These are phyloP conservation scores for Quercus suber DNA, from an alignment of 306 rosid genomes.

Conservation along the genomic window DNA sequence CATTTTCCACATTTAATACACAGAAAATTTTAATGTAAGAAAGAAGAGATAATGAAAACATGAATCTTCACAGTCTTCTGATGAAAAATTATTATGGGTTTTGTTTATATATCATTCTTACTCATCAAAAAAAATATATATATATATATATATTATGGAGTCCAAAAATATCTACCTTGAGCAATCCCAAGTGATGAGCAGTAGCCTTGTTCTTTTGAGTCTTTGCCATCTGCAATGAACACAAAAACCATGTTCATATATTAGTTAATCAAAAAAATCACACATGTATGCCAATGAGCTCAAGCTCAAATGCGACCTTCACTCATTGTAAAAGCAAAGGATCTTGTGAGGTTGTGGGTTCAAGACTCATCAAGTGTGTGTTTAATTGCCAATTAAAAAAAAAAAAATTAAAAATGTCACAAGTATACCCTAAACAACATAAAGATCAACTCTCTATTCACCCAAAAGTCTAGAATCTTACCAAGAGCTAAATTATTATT, in stretches of 20 bases:
- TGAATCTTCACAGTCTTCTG: neutral
- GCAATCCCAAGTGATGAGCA: constrained; percentile 98
- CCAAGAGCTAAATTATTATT: neutral
- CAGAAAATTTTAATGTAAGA: neutral
- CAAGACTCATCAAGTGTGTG: too few species aligned
- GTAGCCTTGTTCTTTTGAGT: constrained; percentile 99
- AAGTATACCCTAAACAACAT: neutral
- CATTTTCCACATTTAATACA: neutral
- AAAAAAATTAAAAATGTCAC: neutral
- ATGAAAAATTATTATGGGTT: neutral
- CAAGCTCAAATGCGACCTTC: neutral
- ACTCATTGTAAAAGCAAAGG: neutral
- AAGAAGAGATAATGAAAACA: neutral
- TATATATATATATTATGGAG: neutral
- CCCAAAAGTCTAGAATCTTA: neutral
- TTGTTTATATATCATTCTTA: too few species aligned
- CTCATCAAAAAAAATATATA: too few species aligned
- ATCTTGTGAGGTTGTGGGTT: too few species aligned
- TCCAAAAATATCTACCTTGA: constrained; percentile 51
- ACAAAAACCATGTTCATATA: neutral
- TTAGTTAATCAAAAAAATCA: neutral
- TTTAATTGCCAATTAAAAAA: too few species aligned
- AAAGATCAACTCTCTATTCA: neutral
- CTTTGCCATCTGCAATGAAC: constrained; percentile 80
- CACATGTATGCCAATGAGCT: neutral